Conservation (phyloP, 495 filamentous ascomycete species). For the Aspergillus leporis region DNA sequence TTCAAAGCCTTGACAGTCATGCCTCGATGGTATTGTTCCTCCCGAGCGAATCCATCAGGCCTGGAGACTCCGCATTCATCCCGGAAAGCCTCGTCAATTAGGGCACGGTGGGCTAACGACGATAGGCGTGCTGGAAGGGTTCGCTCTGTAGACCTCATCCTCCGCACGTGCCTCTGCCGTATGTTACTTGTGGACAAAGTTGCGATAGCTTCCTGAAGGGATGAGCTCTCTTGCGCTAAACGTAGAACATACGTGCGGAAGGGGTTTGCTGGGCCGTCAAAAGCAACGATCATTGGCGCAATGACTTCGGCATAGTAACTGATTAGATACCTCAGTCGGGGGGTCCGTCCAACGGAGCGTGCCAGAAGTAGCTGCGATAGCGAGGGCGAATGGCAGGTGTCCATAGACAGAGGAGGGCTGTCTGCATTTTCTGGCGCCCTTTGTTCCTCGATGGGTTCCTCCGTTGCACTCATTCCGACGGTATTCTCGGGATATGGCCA, state of each 20-base stretch:
- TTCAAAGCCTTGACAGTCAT: slow-evolving; percentile 82
- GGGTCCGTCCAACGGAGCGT: slow-evolving; percentile 51
- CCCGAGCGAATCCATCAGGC: slow-evolving; percentile 48
- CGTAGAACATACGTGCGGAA: slow-evolving; percentile 83
- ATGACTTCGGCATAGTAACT: slow-evolving; percentile 80
- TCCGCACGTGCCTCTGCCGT: slow-evolving; percentile 46
- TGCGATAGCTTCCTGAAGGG: slow-evolving; percentile 88
- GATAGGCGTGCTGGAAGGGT: slow-evolving; percentile 50
- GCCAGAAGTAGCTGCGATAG: slow-evolving; percentile 47
- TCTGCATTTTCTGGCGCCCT: neutral
- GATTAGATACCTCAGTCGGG: slow-evolving; percentile 58
- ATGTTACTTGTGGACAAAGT: slow-evolving; percentile 87
- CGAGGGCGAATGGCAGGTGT: slow-evolving; percentile 35
- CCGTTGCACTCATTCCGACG: neutral
- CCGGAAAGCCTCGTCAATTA: slow-evolving; percentile 41
- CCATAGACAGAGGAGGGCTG: neutral
- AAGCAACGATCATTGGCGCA: slow-evolving; percentile 86
- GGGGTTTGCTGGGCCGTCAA: slow-evolving; percentile 82
- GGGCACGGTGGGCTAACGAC: slow-evolving; percentile 49
- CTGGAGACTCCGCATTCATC: slow-evolving; percentile 36
- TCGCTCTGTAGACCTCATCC: slow-evolving; percentile 43
- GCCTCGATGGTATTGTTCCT: slow-evolving; percentile 80
- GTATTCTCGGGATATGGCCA: neutral
- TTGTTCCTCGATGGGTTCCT: neutral
- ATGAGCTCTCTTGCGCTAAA: slow-evolving; percentile 74